These are phyloP conservation scores for Penicillium robsamsonii DNA, from an alignment of 495 filamentous ascomycete species.

Conservation along the genomic window DNA sequence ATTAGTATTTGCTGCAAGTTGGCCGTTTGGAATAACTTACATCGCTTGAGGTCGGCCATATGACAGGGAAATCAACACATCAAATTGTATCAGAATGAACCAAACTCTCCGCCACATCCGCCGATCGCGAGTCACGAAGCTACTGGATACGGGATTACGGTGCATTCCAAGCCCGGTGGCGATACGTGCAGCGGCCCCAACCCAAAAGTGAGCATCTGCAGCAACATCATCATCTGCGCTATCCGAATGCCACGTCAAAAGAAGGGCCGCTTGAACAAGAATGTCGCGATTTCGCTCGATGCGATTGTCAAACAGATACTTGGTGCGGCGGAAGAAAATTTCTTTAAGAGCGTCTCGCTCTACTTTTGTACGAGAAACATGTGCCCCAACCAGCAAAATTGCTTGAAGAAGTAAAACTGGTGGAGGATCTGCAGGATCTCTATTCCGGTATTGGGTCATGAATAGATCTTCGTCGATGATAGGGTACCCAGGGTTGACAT, in stretches of 20 bases:
- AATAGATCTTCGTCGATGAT: conserved; percentile 49
- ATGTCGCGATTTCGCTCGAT: conserved; percentile 51
- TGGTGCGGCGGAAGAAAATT: conserved; percentile 48
- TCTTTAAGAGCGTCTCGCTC: conserved; percentile 47
- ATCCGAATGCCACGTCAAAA: conserved; percentile 51
- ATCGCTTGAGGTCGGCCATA: conserved; percentile 51
- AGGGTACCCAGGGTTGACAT: conserved; percentile 46
- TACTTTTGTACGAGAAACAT: conserved; percentile 40
- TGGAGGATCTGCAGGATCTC: conserved; percentile 44
- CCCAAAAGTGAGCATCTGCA: conserved; percentile 51
- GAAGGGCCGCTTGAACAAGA: conserved; percentile 45
- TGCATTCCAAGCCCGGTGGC: conserved; percentile 52
- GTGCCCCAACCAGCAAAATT: conserved; percentile 46
- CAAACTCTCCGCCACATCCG: conserved; percentile 49
- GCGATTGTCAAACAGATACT: conserved; percentile 49
- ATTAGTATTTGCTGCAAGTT: neutral
- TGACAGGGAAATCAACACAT: conserved; percentile 49
- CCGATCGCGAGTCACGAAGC: conserved; percentile 42
- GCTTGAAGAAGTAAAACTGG: conserved; percentile 46
- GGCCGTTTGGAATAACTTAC: conserved; percentile 25
- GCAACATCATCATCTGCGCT: conserved; percentile 48
- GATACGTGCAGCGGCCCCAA: conserved; percentile 47
- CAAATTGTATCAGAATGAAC: conserved; percentile 50
- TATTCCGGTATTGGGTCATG: conserved; percentile 48
- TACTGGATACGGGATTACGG: conserved; percentile 45